These are phyloP conservation scores for Trifolium fragiferum DNA, from an alignment of 306 rosid genomes.

Conservation along the genomic window DNA sequence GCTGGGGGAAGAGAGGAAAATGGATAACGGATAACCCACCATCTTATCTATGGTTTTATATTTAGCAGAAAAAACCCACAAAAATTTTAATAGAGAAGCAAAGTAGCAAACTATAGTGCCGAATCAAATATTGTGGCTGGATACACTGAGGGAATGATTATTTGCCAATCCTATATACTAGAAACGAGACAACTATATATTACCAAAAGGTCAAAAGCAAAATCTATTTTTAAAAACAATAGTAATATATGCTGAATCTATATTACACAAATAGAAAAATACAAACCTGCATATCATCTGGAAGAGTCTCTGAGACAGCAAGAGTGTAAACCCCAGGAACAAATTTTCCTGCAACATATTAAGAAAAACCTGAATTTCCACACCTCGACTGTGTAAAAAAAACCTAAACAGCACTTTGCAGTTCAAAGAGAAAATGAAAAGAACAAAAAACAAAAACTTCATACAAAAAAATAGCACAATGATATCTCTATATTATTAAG, in stretches of 20 bases:
- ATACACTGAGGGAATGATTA: slow-evolving; percentile 23
- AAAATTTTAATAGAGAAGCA: not conserved
- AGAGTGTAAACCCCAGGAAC: slow-evolving; percentile 94
- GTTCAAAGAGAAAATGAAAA: not conserved
- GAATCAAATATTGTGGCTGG: slow-evolving; percentile 14
- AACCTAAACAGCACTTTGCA: not conserved
- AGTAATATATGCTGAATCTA: slow-evolving; percentile 13
- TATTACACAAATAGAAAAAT: slow-evolving; percentile 7
- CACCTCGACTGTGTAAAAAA: not conserved
- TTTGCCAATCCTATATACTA: slow-evolving; percentile 14
- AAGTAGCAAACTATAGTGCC: slow-evolving; percentile 7
- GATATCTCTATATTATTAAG: not conserved
- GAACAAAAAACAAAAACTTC: not conserved
- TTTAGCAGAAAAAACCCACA: slow-evolving; percentile 8
- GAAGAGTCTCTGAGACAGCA: slow-evolving; percentile 95
- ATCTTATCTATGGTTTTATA: not conserved
- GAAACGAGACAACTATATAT: slow-evolving; percentile 9
- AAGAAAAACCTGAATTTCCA: slow-evolving; percentile 26
- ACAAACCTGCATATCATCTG: slow-evolving; percentile 91
- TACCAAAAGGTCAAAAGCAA: not conserved
- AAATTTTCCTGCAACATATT: slow-evolving; percentile 65
- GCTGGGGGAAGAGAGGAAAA: slow-evolving; percentile 1
- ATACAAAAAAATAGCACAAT: not conserved
- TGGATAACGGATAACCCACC: slow-evolving; percentile 6
- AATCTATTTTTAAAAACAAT: slow-evolving; percentile 10